These are phyloP conservation scores for Pseudogymnoascus sp. DNA, from an alignment of 2,329 filamentous ascomycete species.

Conservation along the genomic window DNA sequence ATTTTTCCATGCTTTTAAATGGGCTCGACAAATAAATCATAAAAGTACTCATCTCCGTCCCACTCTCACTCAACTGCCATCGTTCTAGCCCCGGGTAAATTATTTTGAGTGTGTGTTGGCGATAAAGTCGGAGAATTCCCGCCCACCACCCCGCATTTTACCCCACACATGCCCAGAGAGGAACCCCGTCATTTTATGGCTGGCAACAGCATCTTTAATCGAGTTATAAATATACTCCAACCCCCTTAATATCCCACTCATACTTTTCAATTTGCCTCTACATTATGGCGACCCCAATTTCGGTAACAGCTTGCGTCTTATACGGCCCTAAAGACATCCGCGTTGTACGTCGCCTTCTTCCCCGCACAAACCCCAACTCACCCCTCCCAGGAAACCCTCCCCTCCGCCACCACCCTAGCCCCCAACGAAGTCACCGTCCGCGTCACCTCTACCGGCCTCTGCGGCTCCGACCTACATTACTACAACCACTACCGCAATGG, in stretches of 20 bases:
- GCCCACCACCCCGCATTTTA: not conserved
- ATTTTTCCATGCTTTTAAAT: not conserved
- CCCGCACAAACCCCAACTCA: conserved; percentile 27
- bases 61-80: not conserved
- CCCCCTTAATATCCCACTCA: not conserved
- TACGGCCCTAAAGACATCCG: not conserved
- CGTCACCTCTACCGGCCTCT: conserved; percentile 59
- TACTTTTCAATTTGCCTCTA: not conserved
- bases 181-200: not conserved
- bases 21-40: not conserved
- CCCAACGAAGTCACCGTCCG: conserved; percentile 53
- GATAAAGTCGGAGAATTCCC: not conserved
- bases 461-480: conserved; percentile 63
- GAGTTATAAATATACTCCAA: not conserved
- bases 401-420: conserved; percentile 35
- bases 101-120: not conserved
- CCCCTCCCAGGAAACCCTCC: conserved; percentile 26
- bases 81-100: not conserved
- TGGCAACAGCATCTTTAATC: too few species aligned
- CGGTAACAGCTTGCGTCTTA: not conserved
- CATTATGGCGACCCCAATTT: not conserved
- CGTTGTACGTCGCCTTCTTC: conserved; percentile 22
- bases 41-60: not conserved
- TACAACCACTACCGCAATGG: conserved; percentile 61
- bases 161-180: not conserved